These are phyloP conservation scores for Lobosporangium transversale DNA, from an alignment of 192 early-diverging fungal species.

Conservation along the genomic window DNA sequence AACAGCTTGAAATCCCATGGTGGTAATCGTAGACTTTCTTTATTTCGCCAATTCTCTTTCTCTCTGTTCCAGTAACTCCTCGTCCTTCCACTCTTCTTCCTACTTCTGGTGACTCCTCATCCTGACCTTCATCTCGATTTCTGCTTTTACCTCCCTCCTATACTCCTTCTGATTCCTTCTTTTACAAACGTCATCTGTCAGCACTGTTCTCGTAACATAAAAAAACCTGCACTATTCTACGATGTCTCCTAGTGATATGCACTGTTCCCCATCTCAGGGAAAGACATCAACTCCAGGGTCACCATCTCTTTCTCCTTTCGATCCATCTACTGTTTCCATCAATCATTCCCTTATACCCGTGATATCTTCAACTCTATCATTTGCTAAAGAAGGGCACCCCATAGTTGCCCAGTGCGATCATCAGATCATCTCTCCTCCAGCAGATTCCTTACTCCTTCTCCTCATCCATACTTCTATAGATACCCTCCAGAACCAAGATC, in stretches of 20 bases:
- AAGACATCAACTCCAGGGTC: constrained; percentile 15
- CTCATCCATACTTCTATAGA: too few species aligned
- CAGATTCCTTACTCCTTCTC: too few species aligned
- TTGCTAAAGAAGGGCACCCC: neutral
- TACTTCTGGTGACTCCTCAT: constrained; percentile 14
- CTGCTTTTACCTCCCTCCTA: constrained; percentile 6
- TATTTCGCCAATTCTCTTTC: neutral
- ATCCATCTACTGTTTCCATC: constrained; percentile 5
- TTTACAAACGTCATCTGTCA: constrained; percentile 10
- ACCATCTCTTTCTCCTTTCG: constrained; percentile 5
- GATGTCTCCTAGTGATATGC: constrained; percentile 28
- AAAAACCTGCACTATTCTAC: constrained; percentile 2
- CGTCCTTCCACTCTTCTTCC: constrained; percentile 14
- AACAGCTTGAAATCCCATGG: too few species aligned
- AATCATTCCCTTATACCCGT: constrained; percentile 8
- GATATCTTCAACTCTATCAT: neutral
- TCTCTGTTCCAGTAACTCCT: constrained; percentile 5
- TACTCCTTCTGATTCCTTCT: constrained; percentile 20
- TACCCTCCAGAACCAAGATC: too few species aligned
- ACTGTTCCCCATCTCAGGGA: constrained; percentile 3
- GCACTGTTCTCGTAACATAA: constrained; percentile 2
- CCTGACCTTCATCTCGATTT: constrained; percentile 9
- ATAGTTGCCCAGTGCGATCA: neutral
- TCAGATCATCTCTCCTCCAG: neutral
- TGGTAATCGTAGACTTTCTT: too few species aligned